A percentile compares a stretch with the other conserved stretches of the same genome.
Evolutionary conservation across 2,329 filamentous ascomycete species (phyloP).

Genomic region (Talaromyces rugulosus): DNA sequence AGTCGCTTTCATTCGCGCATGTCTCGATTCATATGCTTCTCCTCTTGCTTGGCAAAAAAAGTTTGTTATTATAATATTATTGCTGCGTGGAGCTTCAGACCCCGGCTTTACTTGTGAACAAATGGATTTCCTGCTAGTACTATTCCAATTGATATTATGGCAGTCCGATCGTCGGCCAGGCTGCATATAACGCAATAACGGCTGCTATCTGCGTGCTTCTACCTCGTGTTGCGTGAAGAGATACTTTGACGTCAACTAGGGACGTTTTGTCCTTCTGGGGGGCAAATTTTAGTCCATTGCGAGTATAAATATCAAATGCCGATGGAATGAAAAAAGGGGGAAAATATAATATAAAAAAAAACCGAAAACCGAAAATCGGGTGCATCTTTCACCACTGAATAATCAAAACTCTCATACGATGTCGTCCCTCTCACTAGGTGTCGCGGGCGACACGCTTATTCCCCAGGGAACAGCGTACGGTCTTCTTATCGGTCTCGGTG

Average conservation of each 20-base stretch:
- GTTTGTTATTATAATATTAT: not conserved
- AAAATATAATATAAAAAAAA: no score
- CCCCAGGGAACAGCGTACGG: constrained; percentile 41
- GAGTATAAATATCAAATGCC: not conserved
- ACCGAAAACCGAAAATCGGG: no score
- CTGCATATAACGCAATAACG: constrained; percentile 1
- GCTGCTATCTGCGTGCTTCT: not conserved
- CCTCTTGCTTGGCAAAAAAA: not conserved
- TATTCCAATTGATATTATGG: not conserved
- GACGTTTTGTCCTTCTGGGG: not conserved
- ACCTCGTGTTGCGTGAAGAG: not conserved
- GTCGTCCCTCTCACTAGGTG: not conserved
- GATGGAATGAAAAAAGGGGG: not conserved
- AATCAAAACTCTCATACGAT: not conserved
- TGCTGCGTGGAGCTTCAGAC: not conserved
- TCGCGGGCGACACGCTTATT: constrained; percentile 20
- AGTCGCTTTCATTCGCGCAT: not conserved
- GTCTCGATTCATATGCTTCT: not conserved
- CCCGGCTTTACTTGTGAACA: not conserved
- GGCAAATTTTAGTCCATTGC: not conserved
- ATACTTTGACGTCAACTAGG: not conserved
- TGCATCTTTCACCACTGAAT: no score
- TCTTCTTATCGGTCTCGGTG: constrained; percentile 46
- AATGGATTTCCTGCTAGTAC: not conserved
- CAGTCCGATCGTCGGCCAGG: not conserved